Evolutionary conservation across 2,329 filamentous ascomycete species (phyloP).

Genomic region (Chrysoporthe austroafricana): DNA sequence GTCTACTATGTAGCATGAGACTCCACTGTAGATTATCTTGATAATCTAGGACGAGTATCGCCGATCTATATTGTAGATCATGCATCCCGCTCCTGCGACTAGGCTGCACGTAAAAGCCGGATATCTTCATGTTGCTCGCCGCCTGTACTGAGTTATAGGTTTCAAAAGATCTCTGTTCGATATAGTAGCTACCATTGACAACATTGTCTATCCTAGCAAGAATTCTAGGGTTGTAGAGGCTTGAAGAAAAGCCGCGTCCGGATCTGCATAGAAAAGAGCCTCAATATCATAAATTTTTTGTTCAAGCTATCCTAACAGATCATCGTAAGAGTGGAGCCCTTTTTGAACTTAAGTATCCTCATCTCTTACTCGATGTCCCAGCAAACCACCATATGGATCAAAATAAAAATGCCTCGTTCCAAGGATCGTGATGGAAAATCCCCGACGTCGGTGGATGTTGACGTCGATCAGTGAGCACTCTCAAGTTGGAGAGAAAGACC

Average conservation of each 20-base stretch:
- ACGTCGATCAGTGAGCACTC: not conserved
- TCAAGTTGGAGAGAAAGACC: not conserved
- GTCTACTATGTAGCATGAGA: not conserved
- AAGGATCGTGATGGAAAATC: not conserved
- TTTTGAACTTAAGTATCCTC: not conserved
- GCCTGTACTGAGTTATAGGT: not conserved
- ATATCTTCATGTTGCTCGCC: not conserved
- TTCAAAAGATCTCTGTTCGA: no score
- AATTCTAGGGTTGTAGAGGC: not conserved
- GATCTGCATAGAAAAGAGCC: not conserved
- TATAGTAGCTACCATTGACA: no score
- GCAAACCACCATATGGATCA: not conserved
- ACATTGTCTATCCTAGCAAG: not conserved
- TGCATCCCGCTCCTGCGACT: not conserved
- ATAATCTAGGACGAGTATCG: not conserved
- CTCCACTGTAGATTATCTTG: not conserved
- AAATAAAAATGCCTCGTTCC: constrained; percentile 1
- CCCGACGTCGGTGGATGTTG: not conserved
- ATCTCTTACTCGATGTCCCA: not conserved
- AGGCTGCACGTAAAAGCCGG: not conserved
- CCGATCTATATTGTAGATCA: not conserved
- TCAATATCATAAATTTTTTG: not conserved
- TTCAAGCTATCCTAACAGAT: not conserved
- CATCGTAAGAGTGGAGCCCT: not conserved
- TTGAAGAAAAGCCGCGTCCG: not conserved